Base-by-base conservation (phyloP, 1,139 yeast genomes). In the Magnusiomyces paraingens region DNA sequence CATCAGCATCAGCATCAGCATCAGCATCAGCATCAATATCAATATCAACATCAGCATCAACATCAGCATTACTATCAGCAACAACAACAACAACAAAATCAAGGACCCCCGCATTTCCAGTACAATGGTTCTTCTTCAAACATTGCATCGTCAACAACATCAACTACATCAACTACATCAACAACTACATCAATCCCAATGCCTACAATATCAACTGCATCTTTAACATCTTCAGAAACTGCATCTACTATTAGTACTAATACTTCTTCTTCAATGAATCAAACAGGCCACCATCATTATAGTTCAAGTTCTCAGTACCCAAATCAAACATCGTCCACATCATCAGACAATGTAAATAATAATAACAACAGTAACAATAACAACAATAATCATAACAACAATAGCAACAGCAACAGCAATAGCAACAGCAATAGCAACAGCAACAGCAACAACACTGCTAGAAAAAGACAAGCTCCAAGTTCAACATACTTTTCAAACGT, bases 401-500 rank as follows among this genome's bases (percentile, higher is more conserved):
- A 11, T 35, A 35, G 11, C 14, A 35, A 11, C 14, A 35, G 14
- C 14, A 35, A 35, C 14, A 35, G 14, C 38, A 35, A 35, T 35
- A 11, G 14, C 14, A 35, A 35, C 14, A 35, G 11, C 14, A 35
- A 11, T 35, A 35, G 12, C 38, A 14, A 11, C 38, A 14, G 11
- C 38, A 35, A 35, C 38, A 35, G 11, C 38, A 35, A 11, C 38
- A 38, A n/a, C 41, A 38, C 18, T n/a, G 5, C 15, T 5, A n/a
- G 41, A n/a, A 41, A 20, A 41, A 41, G 6, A 17, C 21, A 41
- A 4, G 6, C 45, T 14, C 18, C 49, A 18, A 40, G 36, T 14
- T 39, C 48, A 10, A 46, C 46, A 39, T 64, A 63, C 53, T 60
- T 54, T 55, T 52, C 56, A 53, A 65, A 65, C 47, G 58, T 64